A percentile compares a stretch with the other conserved stretches of the same genome.
phyloP scores from a whole-genome alignment of 2,329 filamentous ascomycete genomes.

The Penicillium sp. region DNA sequence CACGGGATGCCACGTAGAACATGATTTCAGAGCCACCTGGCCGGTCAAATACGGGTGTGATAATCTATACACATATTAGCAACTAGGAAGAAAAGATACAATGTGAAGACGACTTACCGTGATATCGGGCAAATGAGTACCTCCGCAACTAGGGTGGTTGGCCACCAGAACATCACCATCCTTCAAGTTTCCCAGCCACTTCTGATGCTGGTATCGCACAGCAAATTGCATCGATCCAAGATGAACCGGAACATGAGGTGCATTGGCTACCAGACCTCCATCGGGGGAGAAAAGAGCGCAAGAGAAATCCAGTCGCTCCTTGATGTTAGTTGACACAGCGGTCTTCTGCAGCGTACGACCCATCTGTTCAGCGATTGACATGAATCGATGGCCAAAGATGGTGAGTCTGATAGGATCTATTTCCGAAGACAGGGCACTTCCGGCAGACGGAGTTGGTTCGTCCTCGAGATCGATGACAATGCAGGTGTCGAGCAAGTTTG shows the following conservation, averaged over 20 bases:
- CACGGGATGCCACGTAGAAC: conserved; percentile 77
- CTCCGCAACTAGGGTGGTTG: conserved; percentile 81
- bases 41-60: conserved; percentile 72
- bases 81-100: not conserved
- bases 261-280: conserved; percentile 66
- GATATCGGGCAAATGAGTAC: conserved; percentile 80
- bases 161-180: conserved; percentile 79
- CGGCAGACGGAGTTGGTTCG: conserved; percentile 38
- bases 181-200: conserved; percentile 76
- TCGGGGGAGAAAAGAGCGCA: conserved; percentile 76
- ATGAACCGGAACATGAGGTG: conserved; percentile 78
- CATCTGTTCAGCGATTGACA: conserved; percentile 62
- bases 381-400: conserved; percentile 58
- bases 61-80: conserved; percentile 42
- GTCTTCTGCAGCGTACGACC: conserved; percentile 58
- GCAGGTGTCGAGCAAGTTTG: conserved; percentile 78
- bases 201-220: conserved; percentile 72
- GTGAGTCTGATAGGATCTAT: conserved; percentile 55
- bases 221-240: conserved; percentile 84
- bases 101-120: conserved; percentile 53
- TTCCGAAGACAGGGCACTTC: conserved; percentile 20
- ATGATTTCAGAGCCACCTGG: conserved; percentile 65
- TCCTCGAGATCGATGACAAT: conserved; percentile 82
- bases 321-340: conserved; percentile 66
- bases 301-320: conserved; percentile 81